A percentile compares a stretch with the other conserved stretches of the same genome.
phyloP scores from a whole-genome alignment of 352 stramenopile genomes.

The Pythium brassicae region DNA sequence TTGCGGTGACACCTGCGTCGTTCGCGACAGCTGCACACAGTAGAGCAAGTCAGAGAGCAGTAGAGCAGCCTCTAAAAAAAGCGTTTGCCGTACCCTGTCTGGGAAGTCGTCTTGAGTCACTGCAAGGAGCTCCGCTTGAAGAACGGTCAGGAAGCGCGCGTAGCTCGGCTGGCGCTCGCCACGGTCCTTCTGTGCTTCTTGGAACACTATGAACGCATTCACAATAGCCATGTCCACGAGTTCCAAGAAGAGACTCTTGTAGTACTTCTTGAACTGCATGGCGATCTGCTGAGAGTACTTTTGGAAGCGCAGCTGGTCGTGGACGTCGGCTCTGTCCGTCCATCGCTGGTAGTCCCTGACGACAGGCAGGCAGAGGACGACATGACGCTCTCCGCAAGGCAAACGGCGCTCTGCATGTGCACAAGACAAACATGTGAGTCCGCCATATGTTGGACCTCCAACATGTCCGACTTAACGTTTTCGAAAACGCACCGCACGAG shows the following conservation, averaged over 20 bases:
- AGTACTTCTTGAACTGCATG: slow-evolving; percentile 1
- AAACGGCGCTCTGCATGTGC: background rate
- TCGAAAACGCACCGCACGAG: background rate
- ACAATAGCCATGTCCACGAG: background rate
- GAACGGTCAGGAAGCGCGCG: background rate
- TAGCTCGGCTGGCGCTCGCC: background rate
- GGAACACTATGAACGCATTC: background rate
- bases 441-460: background rate
- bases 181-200: background rate
- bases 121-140: background rate
- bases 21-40: too few relatives aligned
- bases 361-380: background rate
- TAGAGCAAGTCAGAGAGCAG: too few relatives aligned
- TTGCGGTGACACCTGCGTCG: background rate
- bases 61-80: too few relatives aligned
- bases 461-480: background rate
- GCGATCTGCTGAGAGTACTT: background rate
- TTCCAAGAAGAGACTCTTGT: background rate
- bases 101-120: background rate
- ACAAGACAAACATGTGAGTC: background rate
- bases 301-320: background rate
- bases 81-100: background rate
- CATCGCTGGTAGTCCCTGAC: background rate
- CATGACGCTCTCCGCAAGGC: background rate
- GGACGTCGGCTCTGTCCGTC: background rate